A percentile compares a stretch with the other conserved stretches of the same genome.
These are phyloP conservation scores for Neonectria coccinea DNA, from an alignment of 2,329 filamentous ascomycete species.

Conservation along the genomic window DNA sequence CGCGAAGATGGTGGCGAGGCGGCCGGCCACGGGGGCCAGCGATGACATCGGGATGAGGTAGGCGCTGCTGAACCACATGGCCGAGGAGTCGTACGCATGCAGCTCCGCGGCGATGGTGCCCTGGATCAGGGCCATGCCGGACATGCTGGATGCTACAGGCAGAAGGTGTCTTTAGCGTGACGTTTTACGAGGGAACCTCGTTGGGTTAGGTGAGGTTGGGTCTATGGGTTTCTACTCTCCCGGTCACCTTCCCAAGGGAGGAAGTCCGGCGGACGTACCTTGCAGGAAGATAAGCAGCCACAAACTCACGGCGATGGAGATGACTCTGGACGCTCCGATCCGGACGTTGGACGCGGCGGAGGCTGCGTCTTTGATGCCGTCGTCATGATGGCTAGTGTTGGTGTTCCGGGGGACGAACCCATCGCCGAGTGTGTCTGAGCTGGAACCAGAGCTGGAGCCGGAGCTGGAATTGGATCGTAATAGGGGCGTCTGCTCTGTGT, in stretches of 20 bases:
- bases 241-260: not conserved
- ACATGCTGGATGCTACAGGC: constrained; percentile 73
- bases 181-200: not conserved
- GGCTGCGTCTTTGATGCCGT: constrained; percentile 17
- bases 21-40: constrained; percentile 76
- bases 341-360: constrained; percentile 26
- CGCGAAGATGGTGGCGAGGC: constrained; percentile 80
- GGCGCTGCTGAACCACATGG: constrained; percentile 84
- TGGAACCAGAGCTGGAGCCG: constrained; percentile 20
- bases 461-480: constrained; percentile 25
- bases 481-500: constrained; percentile 41
- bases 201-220: not conserved
- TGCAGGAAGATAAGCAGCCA: constrained; percentile 47
- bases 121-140: constrained; percentile 84
- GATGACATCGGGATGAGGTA: constrained; percentile 75
- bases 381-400: constrained; percentile 2
- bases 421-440: constrained; percentile 9
- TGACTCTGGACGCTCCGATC: constrained; percentile 50
- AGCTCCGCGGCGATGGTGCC: constrained; percentile 80
- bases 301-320: constrained; percentile 57
- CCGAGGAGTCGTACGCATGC: constrained; percentile 76
- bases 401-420: constrained; percentile 6
- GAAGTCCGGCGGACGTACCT: constrained; percentile 32
- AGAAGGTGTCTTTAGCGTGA: not conserved
- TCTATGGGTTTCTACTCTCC: not conserved